These are phyloP conservation scores for Vicia sativa DNA, from an alignment of 306 rosid species.

Conservation along the genomic window DNA sequence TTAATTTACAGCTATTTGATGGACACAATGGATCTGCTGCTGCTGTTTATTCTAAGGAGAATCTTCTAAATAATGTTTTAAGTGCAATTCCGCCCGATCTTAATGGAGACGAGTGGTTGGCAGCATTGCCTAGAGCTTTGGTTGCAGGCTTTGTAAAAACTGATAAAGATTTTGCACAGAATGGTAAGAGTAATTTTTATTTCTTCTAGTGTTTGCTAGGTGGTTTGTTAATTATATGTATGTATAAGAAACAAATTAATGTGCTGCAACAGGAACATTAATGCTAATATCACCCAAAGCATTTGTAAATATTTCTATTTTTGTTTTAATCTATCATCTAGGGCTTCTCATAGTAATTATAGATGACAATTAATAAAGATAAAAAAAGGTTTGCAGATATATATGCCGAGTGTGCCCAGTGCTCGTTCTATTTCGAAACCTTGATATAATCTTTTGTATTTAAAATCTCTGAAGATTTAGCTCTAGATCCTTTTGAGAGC, in stretches of 20 bases:
- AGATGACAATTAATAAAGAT: constrained; percentile 1
- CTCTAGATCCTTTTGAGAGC: constrained; percentile 12
- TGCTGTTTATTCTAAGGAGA: constrained; percentile 92
- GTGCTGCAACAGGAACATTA: constrained; percentile 17
- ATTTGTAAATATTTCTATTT: constrained; percentile 19
- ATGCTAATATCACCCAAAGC: constrained; percentile 17
- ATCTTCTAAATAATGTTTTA: constrained; percentile 78
- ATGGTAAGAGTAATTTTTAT: constrained; percentile 53
- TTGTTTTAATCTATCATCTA: neutral
- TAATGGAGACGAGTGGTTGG: constrained; percentile 93
- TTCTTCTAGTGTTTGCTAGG: constrained; percentile 16
- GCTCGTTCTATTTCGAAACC: constrained; percentile 19
- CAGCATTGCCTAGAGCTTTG: constrained; percentile 96
- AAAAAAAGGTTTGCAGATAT: constrained; percentile 19
- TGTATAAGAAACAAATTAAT: constrained; percentile 24
- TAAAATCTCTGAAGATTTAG: constrained; percentile 21
- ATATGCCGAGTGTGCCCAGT: neutral
- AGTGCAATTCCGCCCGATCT: constrained; percentile 86
- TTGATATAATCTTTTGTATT: constrained; percentile 1
- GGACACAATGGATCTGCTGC: constrained; percentile 99
- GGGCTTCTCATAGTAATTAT: constrained; percentile 25
- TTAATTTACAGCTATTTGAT: constrained; percentile 78
- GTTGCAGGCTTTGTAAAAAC: constrained; percentile 99
- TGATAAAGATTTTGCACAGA: constrained; percentile 86
- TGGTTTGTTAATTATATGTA: constrained; percentile 25